These are phyloP conservation scores for Aeschynomene evenia DNA, from an alignment of 306 rosid genomes.

Conservation along the genomic window DNA sequence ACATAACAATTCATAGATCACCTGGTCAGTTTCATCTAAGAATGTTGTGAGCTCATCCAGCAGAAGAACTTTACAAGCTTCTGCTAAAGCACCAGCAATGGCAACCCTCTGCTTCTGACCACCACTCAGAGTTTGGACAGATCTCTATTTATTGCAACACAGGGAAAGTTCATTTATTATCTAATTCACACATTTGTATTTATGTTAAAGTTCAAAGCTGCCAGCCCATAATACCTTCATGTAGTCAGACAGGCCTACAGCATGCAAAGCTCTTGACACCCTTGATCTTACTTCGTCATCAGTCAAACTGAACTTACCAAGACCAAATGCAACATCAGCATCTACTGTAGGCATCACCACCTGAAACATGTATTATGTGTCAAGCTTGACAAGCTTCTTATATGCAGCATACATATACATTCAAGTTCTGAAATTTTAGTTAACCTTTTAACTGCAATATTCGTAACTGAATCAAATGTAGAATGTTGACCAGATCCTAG, in stretches of 20 bases:
- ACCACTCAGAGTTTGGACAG: conserved; percentile 86
- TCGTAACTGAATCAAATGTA: not conserved
- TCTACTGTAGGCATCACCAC: conserved; percentile 92
- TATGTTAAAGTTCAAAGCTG: not conserved
- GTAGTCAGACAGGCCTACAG: conserved; percentile 67
- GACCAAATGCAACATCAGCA: conserved; percentile 88
- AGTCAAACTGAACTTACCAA: conserved; percentile 68
- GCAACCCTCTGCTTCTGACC: conserved; percentile 96
- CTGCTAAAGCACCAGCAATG: conserved; percentile 90
- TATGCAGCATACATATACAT: not conserved
- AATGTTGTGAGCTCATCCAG: conserved; percentile 88
- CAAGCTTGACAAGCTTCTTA: not conserved
- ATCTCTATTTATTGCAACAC: conserved; percentile 53
- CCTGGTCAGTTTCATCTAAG: conserved; percentile 87
- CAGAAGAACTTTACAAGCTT: conserved; percentile 78
- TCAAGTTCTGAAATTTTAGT: not conserved
- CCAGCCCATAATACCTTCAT: conserved; percentile 53
- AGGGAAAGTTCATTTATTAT: conserved; percentile 11
- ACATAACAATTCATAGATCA: conserved; percentile 23
- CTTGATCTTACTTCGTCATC: conserved; percentile 62
- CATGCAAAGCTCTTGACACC: conserved; percentile 63
- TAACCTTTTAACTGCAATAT: not conserved
- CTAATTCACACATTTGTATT: conserved; percentile 8
- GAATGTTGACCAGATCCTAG: not conserved
- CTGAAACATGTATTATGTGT: conserved; percentile 39